Conservation (phyloP, 2,329 filamentous ascomycete genomes). For the Aureobasidium sp. region DNA sequence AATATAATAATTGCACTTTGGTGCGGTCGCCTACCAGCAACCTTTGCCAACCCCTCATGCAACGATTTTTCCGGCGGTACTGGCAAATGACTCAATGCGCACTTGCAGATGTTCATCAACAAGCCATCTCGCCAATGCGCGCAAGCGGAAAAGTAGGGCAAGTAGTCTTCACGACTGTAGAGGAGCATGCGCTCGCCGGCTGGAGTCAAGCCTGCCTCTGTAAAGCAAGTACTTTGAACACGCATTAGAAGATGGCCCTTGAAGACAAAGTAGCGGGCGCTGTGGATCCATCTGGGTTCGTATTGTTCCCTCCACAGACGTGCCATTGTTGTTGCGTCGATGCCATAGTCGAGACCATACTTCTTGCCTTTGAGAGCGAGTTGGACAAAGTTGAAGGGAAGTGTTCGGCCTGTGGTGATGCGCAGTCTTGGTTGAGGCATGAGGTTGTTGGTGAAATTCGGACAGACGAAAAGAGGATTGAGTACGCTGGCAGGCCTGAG, state of each 20-base stretch:
- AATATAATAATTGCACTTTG: conserved; percentile 39
- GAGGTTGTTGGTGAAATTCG: conserved; percentile 43
- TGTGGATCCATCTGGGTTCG: conserved; percentile 45
- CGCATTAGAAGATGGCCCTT: conserved; percentile 48
- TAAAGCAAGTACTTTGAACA: conserved; percentile 48
- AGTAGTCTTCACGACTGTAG: conserved; percentile 53
- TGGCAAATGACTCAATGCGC: conserved; percentile 51
- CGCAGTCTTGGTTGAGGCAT: conserved; percentile 41
- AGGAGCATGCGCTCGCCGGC: conserved; percentile 48
- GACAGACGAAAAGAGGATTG: conserved; percentile 51
- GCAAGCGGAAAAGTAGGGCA: conserved; percentile 54
- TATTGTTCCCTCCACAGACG: conserved; percentile 46
- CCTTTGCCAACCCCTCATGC: conserved; percentile 22
- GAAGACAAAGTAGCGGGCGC: conserved; percentile 46
- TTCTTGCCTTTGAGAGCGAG: conserved; percentile 44
- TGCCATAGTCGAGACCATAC: conserved; percentile 42
- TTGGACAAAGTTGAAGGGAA: conserved; percentile 53
- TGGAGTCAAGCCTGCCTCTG: conserved; percentile 40
- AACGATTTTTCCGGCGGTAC: conserved; percentile 29
- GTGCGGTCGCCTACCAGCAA: conserved; percentile 19
- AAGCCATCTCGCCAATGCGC: conserved; percentile 55
- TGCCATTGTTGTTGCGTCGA: conserved; percentile 38
- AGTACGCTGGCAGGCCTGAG: conserved; percentile 46
- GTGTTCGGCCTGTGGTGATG: conserved; percentile 45
- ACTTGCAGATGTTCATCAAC: conserved; percentile 53